Evolutionary conservation across 2,329 filamentous ascomycete species (phyloP), one percentile per base, ranked within the genome.

Genomic region (Scopulariopsis brevicaulis): DNA sequence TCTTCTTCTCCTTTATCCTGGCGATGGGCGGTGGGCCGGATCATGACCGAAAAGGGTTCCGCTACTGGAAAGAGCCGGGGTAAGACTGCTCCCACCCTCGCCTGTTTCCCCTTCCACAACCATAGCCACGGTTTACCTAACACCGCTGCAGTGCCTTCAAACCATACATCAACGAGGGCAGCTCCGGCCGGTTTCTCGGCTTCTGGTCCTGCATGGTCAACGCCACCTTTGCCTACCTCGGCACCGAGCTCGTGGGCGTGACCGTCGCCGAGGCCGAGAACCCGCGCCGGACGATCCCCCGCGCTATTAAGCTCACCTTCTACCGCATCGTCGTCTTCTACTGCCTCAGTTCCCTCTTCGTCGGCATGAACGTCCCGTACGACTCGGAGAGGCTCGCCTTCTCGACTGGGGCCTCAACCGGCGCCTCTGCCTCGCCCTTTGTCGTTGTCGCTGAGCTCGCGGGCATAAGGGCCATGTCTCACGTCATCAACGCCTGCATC

Each of bases 291-390:
- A 88, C 84, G 18, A 85, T 93, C 61, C 89, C 89, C 7, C 82
- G 84, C 60, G 88, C 87, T 57, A 91, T 91, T 76, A 87, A 84
- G 52, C 78, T 90, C 55, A 91, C 87, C 63, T 92, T 92, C 71
- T 92, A 82, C 75, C 88, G 89, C 59, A 92, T 93, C 68, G 72
- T 90, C 63, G 75, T 92, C 74, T 93, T 93, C 77, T 93, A 93
- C 76, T 78, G 84, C 65, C 70, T 90, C 59, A 85, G 81, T 24
- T 86, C 91, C 40, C 78, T 93, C 56, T 77, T 92, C 56, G 75
- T 93, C 58, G 88, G 88, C 66, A 89, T 90, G 79, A 77, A 87
- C 56, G 85, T 93, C 4, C 86, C 87, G 1, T 92, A 87, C 76
- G 73, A 92, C 75, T 81, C 80, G 46, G 0, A 62, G 0, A 69